Conservation (phyloP, 768 basidiomycete genomes). For the Tulasnella sp. region DNA sequence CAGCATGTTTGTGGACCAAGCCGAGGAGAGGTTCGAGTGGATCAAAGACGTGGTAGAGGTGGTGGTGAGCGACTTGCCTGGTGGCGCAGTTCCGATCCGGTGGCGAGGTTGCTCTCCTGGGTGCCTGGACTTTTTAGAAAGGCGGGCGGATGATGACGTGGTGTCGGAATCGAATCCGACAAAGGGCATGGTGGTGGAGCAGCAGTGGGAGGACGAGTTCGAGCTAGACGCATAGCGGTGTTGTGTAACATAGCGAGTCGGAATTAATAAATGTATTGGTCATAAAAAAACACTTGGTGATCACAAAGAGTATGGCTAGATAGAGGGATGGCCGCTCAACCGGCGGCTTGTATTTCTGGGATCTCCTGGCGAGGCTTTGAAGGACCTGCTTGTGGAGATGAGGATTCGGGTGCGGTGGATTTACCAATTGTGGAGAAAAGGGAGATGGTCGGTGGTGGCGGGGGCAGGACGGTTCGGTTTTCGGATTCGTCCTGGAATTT, state of each 20-base stretch:
- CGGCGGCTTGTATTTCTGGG: not conserved
- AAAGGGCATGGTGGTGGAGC: not conserved
- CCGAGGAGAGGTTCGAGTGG: constrained; percentile 66
- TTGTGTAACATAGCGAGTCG: not conserved
- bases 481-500: not conserved
- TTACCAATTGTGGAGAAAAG: not conserved
- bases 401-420: not conserved
- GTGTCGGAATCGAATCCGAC: not conserved
- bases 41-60: constrained; percentile 51
- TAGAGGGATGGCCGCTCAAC: not conserved
- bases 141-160: not conserved
- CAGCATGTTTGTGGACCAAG: constrained; percentile 50
- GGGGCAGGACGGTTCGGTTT: not conserved
- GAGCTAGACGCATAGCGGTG: not conserved
- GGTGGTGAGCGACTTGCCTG: constrained; percentile 43
- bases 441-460: not conserved
- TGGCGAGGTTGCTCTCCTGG: constrained; percentile 67
- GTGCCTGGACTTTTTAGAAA: constrained; percentile 58
- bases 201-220: not conserved
- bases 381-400: not conserved
- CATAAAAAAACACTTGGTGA: not conserved
- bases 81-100: constrained; percentile 47
- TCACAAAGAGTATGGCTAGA: not conserved
- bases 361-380: not conserved
- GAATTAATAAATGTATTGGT: not conserved